Evolutionary conservation across 169 alveolate species (phyloP).

Genomic region (Plasmodium adleri): DNA sequence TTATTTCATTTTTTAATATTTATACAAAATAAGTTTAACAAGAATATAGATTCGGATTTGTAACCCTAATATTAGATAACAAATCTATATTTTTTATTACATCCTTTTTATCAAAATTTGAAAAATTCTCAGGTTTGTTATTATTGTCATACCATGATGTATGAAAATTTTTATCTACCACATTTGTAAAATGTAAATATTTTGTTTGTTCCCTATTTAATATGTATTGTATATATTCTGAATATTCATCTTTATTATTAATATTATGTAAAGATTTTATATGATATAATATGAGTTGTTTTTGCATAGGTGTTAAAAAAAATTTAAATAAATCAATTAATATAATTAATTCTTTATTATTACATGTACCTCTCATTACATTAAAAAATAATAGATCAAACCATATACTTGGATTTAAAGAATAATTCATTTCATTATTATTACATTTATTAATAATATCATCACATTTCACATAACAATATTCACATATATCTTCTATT

Average conservation of each 20-base stretch:
- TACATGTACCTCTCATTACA: constrained; percentile 52
- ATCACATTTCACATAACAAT: constrained; percentile 54
- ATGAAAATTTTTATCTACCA: constrained; percentile 22
- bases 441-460: constrained; percentile 16
- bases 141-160: constrained; percentile 4
- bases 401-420: constrained; percentile 69
- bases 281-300: constrained; percentile 60
- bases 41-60: constrained; percentile 19
- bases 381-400: constrained; percentile 56
- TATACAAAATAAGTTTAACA: background rate
- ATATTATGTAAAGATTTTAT: constrained; percentile 31
- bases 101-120: constrained; percentile 23
- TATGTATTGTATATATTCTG: constrained; percentile 48
- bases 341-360: constrained; percentile 33
- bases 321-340: constrained; percentile 52
- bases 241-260: constrained; percentile 39
- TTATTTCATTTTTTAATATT: too few species aligned
- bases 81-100: constrained; percentile 24
- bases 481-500: constrained; percentile 68
- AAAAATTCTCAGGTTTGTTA: constrained; percentile 13
- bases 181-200: constrained; percentile 2
- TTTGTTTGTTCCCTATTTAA: constrained; percentile 40
- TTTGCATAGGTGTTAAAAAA: constrained; percentile 71
- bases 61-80: constrained; percentile 41
- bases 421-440: constrained; percentile 8